Conservation (phyloP, 352 stramenopile genomes). For the Phytopythium aichiense region DNA sequence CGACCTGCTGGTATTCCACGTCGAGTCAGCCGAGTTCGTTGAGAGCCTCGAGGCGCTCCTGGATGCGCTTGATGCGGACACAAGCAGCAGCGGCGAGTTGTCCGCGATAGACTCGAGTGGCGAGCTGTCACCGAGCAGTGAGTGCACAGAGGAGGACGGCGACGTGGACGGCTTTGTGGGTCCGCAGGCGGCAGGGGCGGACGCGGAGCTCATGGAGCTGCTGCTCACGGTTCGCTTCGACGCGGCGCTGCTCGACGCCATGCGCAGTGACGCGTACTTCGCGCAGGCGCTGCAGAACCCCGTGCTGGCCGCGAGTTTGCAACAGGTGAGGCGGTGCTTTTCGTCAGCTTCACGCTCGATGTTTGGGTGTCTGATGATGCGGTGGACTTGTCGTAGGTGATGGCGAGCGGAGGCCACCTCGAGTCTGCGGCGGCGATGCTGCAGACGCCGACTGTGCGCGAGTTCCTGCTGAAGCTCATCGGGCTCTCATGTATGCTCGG, state of each 20-base stretch:
- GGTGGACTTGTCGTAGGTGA: constrained; percentile 29
- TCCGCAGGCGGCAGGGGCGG: constrained; percentile 3
- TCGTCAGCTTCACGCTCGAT: neutral
- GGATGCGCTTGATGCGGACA: constrained; percentile 12
- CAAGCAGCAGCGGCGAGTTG: neutral
- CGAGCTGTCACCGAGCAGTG: neutral
- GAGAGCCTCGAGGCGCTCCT: constrained; percentile 33
- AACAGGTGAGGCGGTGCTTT: constrained; percentile 35
- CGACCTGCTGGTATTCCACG: constrained; percentile 63
- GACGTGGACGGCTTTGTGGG: constrained; percentile 9
- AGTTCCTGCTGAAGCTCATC: constrained; percentile 69
- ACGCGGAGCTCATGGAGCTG: constrained; percentile 33
- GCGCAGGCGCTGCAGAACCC: constrained; percentile 44
- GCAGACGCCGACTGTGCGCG: constrained; percentile 29
- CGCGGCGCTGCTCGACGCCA: constrained; percentile 44
- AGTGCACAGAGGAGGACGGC: neutral
- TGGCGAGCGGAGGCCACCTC: constrained; percentile 45
- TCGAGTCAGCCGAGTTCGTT: constrained; percentile 45
- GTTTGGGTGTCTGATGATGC: neutral
- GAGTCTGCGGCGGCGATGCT: constrained; percentile 22
- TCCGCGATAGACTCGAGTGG: neutral
- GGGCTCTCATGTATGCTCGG: constrained; percentile 41
- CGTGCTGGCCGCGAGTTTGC: constrained; percentile 47
- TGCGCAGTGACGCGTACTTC: constrained; percentile 60
- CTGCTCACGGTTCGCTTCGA: constrained; percentile 47